Conservation (phyloP, 257 asterid species). For the Gentiana macrophylla region DNA sequence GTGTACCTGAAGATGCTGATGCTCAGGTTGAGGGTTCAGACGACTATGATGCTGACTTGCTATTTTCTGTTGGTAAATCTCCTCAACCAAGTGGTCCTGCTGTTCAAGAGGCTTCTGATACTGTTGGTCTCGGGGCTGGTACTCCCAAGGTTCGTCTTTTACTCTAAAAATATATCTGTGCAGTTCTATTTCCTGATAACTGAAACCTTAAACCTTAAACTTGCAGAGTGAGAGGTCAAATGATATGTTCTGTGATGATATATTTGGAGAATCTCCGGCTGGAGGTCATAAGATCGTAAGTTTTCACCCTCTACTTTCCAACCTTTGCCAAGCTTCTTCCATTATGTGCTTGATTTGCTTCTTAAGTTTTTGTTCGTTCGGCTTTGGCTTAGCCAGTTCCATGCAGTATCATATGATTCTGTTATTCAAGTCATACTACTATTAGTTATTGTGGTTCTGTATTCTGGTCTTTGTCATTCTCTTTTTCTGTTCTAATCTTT, state of each 20-base stretch:
- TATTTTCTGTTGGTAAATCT: conserved; percentile 76
- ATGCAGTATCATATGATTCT: no score
- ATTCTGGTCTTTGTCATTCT: no score
- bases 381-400: no score
- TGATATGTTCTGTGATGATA: conserved; percentile 90
- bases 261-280: conserved; percentile 94
- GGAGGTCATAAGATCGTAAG: conserved; percentile 65
- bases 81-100: conserved; percentile 57
- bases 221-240: conserved; percentile 76
- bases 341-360: no score
- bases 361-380: no score
- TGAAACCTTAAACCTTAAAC: neutral
- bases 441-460: no score
- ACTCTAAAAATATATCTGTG: neutral
- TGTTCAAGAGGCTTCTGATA: conserved; percentile 36
- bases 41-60: conserved; percentile 37
- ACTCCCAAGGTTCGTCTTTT: conserved; percentile 65
- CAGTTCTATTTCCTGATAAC: neutral
- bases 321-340: no score
- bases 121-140: conserved; percentile 91
- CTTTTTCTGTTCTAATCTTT: no score
- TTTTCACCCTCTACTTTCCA: conserved; percentile 1
- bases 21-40: conserved; percentile 39
- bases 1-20: conserved; percentile 22
- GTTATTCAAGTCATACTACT: no score